These are phyloP conservation scores for Rachicladosporium sp. DNA, from an alignment of 2,329 filamentous ascomycete species.

Conservation along the genomic window DNA sequence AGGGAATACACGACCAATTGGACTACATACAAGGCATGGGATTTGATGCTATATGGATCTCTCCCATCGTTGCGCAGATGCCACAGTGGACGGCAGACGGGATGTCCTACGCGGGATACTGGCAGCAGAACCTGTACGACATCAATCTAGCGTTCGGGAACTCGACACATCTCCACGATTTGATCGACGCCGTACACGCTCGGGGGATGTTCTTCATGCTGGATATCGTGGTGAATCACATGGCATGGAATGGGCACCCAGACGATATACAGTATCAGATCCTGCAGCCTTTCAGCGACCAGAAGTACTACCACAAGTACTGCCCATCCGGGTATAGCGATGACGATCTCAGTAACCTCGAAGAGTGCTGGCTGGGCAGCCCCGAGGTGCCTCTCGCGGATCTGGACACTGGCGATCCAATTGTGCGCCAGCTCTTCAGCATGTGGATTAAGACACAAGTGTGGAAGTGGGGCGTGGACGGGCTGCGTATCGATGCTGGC, in stretches of 20 bases:
- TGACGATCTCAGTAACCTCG: conserved; percentile 12
- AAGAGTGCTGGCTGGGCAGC: conserved; percentile 37
- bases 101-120: conserved; percentile 31
- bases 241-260: conserved; percentile 13
- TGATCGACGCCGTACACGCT: conserved; percentile 28
- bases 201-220: conserved; percentile 36
- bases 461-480: conserved; percentile 26
- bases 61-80: conserved; percentile 21
- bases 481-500: conserved; percentile 22
- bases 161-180: conserved; percentile 26
- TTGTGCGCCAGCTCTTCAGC: conserved; percentile 25
- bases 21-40: conserved; percentile 34
- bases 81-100: conserved; percentile 23
- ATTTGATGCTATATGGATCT: conserved; percentile 22
- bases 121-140: conserved; percentile 29
- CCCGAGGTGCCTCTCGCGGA: conserved; percentile 31
- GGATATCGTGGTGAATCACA: conserved; percentile 33
- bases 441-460: conserved; percentile 27
- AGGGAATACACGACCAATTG: conserved; percentile 25
- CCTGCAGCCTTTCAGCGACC: conserved; percentile 25
- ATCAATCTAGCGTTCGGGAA: conserved; percentile 34
- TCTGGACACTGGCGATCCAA: conserved; percentile 28
- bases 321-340: conserved; percentile 44
- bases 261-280: conserved; percentile 10
- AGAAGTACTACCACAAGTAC: conserved; percentile 34